A percentile compares a stretch with the other conserved stretches of the same genome.
Evolutionary conservation across 371 early-diverging fungal species (phyloP).

Genomic region (Globomyces sp.): DNA sequence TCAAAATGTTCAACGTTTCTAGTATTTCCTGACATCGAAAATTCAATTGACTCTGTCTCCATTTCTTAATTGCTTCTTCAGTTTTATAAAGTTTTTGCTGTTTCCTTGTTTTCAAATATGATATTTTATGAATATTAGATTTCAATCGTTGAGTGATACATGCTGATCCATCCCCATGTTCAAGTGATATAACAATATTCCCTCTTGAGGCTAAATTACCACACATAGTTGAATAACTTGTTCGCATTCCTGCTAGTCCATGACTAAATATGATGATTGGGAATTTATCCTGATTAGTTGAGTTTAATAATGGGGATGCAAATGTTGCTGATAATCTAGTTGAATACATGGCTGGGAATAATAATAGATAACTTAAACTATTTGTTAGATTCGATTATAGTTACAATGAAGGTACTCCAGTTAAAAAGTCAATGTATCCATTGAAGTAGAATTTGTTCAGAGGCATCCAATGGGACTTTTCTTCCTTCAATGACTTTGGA

Average conservation of each 20-base stretch:
- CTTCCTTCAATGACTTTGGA: neutral
- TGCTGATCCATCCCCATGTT: constrained; percentile 54
- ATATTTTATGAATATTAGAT: constrained; percentile 8
- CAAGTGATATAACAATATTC: constrained; percentile 51
- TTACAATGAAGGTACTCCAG: neutral
- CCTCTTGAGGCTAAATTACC: constrained; percentile 51
- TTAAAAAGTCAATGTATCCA: neutral
- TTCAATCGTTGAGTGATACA: constrained; percentile 25
- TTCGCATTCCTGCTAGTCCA: constrained; percentile 49
- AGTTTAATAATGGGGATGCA: neutral
- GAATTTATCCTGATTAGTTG: neutral
- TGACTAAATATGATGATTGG: constrained; percentile 18
- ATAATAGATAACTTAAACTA: neutral
- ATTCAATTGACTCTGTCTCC: constrained; percentile 42
- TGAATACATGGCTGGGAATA: neutral
- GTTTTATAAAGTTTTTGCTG: constrained; percentile 6
- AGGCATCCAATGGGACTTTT: neutral
- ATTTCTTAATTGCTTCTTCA: constrained; percentile 23
- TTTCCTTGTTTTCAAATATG: neutral
- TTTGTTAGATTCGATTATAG: neutral
- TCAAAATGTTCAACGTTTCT: neutral
- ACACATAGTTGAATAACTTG: constrained; percentile 48
- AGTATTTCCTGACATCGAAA: constrained; percentile 44
- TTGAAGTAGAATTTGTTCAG: neutral
- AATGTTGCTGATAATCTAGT: neutral